These are phyloP conservation scores for Iris macrosiphon DNA, from an alignment of 106 monocot genomes.

Conservation along the genomic window DNA sequence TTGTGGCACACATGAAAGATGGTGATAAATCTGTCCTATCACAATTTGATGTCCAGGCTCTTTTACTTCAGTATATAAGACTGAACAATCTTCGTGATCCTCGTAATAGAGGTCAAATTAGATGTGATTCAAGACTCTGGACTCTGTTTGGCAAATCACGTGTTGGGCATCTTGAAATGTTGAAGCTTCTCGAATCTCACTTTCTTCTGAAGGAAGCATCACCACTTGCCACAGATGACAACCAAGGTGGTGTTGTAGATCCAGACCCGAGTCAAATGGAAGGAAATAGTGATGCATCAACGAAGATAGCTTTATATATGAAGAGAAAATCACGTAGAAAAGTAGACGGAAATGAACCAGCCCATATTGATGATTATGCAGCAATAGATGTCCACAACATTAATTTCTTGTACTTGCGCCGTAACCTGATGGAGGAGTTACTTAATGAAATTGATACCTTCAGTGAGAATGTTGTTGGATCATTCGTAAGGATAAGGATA, in stretches of 20 bases:
- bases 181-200: slow-evolving; percentile 96
- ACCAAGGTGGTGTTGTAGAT: slow-evolving; percentile 58
- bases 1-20: slow-evolving; percentile 82
- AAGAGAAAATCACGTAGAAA: slow-evolving; percentile 48
- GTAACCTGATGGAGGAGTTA: slow-evolving; percentile 91
- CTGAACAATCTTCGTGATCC: slow-evolving; percentile 87
- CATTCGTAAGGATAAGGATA: slow-evolving; percentile 96
- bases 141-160: slow-evolving; percentile 77
- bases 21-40: slow-evolving; percentile 70
- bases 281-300: slow-evolving; percentile 46
- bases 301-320: slow-evolving; percentile 30
- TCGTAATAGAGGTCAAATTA: slow-evolving; percentile 75
- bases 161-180: slow-evolving; percentile 97
- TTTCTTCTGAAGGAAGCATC: slow-evolving; percentile 64
- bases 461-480: slow-evolving; percentile 69
- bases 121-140: slow-evolving; percentile 73
- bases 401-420: slow-evolving; percentile 60
- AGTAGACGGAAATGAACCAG: slow-evolving; percentile 27
- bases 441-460: slow-evolving; percentile 63
- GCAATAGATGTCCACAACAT: slow-evolving; percentile 94
- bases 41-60: slow-evolving; percentile 85
- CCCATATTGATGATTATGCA: slow-evolving; percentile 74
- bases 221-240: slow-evolving; percentile 56
- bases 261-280: slow-evolving; percentile 59
- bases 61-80: slow-evolving; percentile 89